Base-by-base conservation (phyloP, 2,329 filamentous ascomycete species). In the Trichoderma harzianum region DNA sequence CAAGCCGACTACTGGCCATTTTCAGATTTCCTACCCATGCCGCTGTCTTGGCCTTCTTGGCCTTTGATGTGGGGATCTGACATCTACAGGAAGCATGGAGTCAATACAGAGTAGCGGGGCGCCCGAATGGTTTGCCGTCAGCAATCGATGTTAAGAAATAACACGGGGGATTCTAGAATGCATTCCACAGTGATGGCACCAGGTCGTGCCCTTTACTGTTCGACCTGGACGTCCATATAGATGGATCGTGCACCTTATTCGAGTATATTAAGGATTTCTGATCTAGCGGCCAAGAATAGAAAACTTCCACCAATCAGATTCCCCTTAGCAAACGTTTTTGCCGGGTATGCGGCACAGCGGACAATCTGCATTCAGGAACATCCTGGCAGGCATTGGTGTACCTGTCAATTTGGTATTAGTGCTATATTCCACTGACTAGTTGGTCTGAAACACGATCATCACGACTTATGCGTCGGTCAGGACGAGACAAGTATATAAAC, bases 321-420 rank as follows among this genome's bases (percentile, higher is more conserved):
- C 34, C 24, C 4, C 2, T 6, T 53, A 32, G 43, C 47, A 55
- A 34, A n/a, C 12, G n/a, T 1, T 47, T 51, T 18, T 51, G 36
- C 34, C 66, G 66, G 66, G 55, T 34, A 61, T 47, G 36, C 66
- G 66, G 66, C 66, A 69, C 66, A n/a, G n/a, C 55, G 66, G 53
- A 47, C 55, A 34, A 24, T 60, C 55, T 69, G 18, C 55, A 26
- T 28, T 69, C 36, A 69, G 28, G 47, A 24, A 28, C 39, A 69
- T 34, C 66, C 66, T n/a, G 26, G 66, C 32, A 26, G 14, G 66
- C 26, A 24, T 32, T 69, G 18, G 14, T 6, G 66, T 61, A 69
- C 66, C 66, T 69, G 66, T 69, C 66, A 14, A 47, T 69, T 61
- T 51, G 5, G 66, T 61, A 30, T 47, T 69, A 69, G 66, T 69